These are phyloP conservation scores for Helotiales sp. DNA, from an alignment of 2,329 filamentous ascomycete species.

Conservation along the genomic window DNA sequence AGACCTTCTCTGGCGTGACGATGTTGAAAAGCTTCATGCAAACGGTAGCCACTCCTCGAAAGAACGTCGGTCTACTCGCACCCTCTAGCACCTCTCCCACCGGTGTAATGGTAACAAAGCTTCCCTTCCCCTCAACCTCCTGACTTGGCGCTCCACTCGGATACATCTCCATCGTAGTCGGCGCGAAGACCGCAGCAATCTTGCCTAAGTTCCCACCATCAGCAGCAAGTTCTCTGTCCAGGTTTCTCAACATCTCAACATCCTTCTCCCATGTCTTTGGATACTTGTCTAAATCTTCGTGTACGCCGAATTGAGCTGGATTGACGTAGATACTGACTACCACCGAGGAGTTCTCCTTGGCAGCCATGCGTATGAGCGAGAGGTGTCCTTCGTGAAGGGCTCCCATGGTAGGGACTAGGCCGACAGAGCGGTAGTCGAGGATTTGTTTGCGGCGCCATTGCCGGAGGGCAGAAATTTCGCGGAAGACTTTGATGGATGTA, in stretches of 20 bases:
- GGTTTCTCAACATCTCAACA: slow-evolving; percentile 59
- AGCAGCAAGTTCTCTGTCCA: slow-evolving; percentile 73
- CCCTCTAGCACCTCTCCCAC: slow-evolving; percentile 82
- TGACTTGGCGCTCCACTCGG: slow-evolving; percentile 70
- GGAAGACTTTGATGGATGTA: slow-evolving; percentile 69
- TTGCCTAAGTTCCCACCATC: slow-evolving; percentile 60
- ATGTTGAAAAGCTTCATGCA: slow-evolving; percentile 94
- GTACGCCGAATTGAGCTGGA: slow-evolving; percentile 89
- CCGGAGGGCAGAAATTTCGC: slow-evolving; percentile 71
- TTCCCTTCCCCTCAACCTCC: slow-evolving; percentile 75
- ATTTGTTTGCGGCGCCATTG: slow-evolving; percentile 67
- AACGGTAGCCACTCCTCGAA: slow-evolving; percentile 92
- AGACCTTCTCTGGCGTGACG: slow-evolving; percentile 73
- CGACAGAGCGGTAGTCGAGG: slow-evolving; percentile 69
- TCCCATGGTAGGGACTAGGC: slow-evolving; percentile 95
- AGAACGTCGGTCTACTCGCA: slow-evolving; percentile 85
- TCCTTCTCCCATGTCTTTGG: slow-evolving; percentile 88
- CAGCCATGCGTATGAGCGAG: slow-evolving; percentile 80
- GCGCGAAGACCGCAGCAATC: slow-evolving; percentile 83
- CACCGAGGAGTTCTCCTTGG: slow-evolving; percentile 79
- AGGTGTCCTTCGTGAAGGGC: slow-evolving; percentile 92
- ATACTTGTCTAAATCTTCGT: slow-evolving; percentile 86
- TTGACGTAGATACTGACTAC: slow-evolving; percentile 95
- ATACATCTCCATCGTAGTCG: slow-evolving; percentile 82
- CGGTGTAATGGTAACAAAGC: slow-evolving; percentile 89